Evolutionary conservation across 2,329 filamentous ascomycete species (phyloP).

Genomic region (Neofusicoccum ribis): DNA sequence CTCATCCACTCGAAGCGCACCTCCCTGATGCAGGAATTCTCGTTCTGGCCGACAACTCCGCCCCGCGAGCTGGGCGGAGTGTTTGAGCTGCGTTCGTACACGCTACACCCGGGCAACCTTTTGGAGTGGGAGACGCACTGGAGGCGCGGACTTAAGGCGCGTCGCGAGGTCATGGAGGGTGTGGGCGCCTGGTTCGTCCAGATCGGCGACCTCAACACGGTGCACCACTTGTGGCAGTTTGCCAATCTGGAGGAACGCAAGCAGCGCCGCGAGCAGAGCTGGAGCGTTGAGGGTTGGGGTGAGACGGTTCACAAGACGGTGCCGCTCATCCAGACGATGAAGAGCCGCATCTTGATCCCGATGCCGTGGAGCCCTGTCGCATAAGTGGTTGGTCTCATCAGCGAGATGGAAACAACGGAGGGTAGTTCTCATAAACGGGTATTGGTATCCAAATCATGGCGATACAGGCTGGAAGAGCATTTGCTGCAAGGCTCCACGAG

Average conservation of each 20-base stretch:
- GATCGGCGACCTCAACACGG: conserved; percentile 94
- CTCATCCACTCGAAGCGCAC: conserved; percentile 82
- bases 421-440: not conserved
- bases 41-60: conserved; percentile 95
- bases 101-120: conserved; percentile 89
- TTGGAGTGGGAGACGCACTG: conserved; percentile 99
- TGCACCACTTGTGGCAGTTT: conserved; percentile 98
- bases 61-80: conserved; percentile 87
- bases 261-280: conserved; percentile 86
- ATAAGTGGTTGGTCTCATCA: not conserved
- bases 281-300: conserved; percentile 92
- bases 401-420: not conserved
- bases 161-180: conserved; percentile 96
- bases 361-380: conserved; percentile 88
- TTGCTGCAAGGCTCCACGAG: not conserved
- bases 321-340: conserved; percentile 94
- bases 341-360: conserved; percentile 87
- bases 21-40: conserved; percentile 98
- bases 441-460: not conserved
- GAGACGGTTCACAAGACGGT: conserved; percentile 99
- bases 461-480: not conserved
- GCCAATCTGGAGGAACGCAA: conserved; percentile 94
- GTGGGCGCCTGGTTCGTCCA: conserved; percentile 99
- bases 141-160: conserved; percentile 85
- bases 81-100: conserved; percentile 96